Evolutionary conservation across 371 early-diverging fungal species (phyloP).

Genomic region (Capillidium heterosporum): DNA sequence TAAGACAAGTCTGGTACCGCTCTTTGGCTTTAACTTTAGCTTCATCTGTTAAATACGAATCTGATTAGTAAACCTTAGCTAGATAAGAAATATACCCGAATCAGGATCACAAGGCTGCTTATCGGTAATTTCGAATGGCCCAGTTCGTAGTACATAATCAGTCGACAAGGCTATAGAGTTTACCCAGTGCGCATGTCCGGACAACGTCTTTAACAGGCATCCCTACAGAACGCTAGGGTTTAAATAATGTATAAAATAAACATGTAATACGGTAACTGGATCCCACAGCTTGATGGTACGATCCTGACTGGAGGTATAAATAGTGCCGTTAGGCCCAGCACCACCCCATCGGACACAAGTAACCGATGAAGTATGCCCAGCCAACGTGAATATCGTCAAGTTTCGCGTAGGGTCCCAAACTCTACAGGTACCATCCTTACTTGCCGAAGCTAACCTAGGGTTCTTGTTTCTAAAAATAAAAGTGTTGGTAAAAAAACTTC

Average conservation of each 20-base stretch:
- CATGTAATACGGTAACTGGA: constrained; percentile 20
- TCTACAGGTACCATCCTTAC: constrained; percentile 89
- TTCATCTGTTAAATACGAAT: neutral
- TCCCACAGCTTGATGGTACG: constrained; percentile 91
- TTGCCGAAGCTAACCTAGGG: constrained; percentile 73
- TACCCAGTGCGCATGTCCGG: constrained; percentile 88
- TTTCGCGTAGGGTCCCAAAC: constrained; percentile 84
- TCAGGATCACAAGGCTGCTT: constrained; percentile 30
- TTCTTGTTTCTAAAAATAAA: constrained; percentile 34
- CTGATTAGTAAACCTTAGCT: neutral
- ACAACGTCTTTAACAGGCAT: constrained; percentile 58
- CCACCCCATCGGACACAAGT: constrained; percentile 92
- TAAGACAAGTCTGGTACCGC: constrained; percentile 46
- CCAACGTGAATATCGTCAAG: constrained; percentile 51
- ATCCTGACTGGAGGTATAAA: constrained; percentile 84
- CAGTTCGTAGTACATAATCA: constrained; percentile 76
- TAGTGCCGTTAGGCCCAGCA: constrained; percentile 27
- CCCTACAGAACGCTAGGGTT: constrained; percentile 23
- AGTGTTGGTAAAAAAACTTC: neutral
- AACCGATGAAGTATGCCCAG: constrained; percentile 81
- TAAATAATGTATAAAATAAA: neutral
- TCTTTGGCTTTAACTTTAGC: constrained; percentile 52
- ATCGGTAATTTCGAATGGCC: constrained; percentile 73
- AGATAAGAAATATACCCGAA: constrained; percentile 19
- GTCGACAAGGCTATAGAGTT: constrained; percentile 83